These are phyloP conservation scores for Trichophyton simii DNA, from an alignment of 2,329 filamentous ascomycete species.

Conservation along the genomic window DNA sequence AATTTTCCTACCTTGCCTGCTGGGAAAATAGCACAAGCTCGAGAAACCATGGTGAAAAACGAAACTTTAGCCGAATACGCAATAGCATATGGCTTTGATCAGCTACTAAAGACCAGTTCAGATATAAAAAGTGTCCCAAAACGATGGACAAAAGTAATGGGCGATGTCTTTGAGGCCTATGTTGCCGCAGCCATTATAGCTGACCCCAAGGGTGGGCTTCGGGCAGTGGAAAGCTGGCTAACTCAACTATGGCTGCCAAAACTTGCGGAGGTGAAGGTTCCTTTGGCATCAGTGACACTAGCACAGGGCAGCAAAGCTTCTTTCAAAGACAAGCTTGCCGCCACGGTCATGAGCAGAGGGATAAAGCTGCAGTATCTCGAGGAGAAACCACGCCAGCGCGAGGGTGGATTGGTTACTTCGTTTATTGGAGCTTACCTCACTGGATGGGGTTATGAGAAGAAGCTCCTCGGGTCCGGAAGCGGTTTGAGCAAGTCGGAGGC, in stretches of 20 bases:
- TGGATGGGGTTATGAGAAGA: slow-evolving; percentile 35
- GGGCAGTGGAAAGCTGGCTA: slow-evolving; percentile 56
- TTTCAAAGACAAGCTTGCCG: slow-evolving; percentile 43
- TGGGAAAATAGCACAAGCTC: slow-evolving; percentile 60
- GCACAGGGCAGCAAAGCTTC: slow-evolving; percentile 17
- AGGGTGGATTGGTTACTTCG: slow-evolving; percentile 30
- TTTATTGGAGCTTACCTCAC: slow-evolving; percentile 37
- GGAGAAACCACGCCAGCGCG: slow-evolving; percentile 24
- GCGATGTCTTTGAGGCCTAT: slow-evolving; percentile 85
- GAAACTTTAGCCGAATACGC: slow-evolving; percentile 60
- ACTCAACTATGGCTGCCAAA: slow-evolving; percentile 59
- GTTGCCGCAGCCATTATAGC: slow-evolving; percentile 65
- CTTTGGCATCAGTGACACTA: slow-evolving; percentile 15
- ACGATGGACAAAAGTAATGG: slow-evolving; percentile 59
- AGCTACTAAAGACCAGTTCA: slow-evolving; percentile 46
- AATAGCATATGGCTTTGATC: slow-evolving; percentile 56
- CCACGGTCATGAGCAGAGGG: slow-evolving; percentile 43
- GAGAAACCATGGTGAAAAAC: slow-evolving; percentile 72
- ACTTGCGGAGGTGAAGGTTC: slow-evolving; percentile 29
- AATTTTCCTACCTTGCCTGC: slow-evolving; percentile 54
- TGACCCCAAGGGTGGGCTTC: slow-evolving; percentile 50
- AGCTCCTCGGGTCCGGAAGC: slow-evolving; percentile 34
- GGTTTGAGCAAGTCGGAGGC: slow-evolving; percentile 34
- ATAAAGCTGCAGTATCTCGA: slow-evolving; percentile 50
- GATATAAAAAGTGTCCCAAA: slow-evolving; percentile 36